phyloP scores from a whole-genome alignment of 129 eudicot species.

The Gnaphalium uliginosum region DNA sequence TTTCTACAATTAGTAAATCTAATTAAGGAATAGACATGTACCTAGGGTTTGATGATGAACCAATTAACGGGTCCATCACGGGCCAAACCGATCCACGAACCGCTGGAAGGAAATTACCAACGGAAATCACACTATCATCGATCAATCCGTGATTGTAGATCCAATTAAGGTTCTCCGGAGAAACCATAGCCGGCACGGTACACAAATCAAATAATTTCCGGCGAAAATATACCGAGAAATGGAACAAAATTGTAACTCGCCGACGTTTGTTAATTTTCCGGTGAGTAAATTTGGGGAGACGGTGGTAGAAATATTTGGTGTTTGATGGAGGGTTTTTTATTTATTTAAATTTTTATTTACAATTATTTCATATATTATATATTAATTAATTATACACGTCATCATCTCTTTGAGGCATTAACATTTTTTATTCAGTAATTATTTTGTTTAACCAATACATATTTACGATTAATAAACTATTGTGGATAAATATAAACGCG shows the following conservation, averaged over 20 bases:
- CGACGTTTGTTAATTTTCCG: constrained; percentile 27
- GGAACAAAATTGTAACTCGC: background rate
- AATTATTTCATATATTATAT: background rate
- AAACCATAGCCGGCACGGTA: constrained; percentile 47
- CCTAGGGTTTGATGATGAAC: constrained; percentile 47
- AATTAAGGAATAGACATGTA: constrained; percentile 22
- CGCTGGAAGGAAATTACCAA: constrained; percentile 38
- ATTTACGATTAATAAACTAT: background rate
- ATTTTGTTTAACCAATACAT: too few relatives aligned
- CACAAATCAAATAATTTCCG: background rate
- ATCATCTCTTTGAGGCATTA: background rate
- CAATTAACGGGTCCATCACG: constrained; percentile 37
- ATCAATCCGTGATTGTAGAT: constrained; percentile 49
- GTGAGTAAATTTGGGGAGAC: constrained; percentile 24
- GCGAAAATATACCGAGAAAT: background rate
- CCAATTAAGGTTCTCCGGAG: constrained; percentile 72
- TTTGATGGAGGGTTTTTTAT: constrained; percentile 14
- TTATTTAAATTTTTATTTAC: background rate
- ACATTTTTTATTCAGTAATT: too few relatives aligned
- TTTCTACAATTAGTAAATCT: constrained; percentile 7
- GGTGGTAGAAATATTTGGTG: background rate
- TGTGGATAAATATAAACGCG: too few relatives aligned
- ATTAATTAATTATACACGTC: background rate
- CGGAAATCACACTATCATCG: constrained; percentile 52
- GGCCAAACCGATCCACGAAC: constrained; percentile 50